These are phyloP conservation scores for Fusarium sp. DNA, from an alignment of 2,329 filamentous ascomycete genomes.

Conservation along the genomic window DNA sequence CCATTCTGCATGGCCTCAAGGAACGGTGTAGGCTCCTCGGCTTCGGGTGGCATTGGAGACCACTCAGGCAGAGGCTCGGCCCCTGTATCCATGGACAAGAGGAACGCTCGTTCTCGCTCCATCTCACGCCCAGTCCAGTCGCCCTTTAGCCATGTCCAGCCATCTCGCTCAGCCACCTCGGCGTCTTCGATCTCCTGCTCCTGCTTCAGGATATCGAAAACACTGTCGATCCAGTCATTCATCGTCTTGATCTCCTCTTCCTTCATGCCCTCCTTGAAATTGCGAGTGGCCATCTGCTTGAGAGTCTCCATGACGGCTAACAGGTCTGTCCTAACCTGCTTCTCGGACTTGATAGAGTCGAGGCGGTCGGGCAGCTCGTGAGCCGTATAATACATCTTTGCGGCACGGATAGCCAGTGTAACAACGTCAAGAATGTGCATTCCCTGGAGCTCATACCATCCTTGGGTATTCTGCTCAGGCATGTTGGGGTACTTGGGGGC, in stretches of 20 bases:
- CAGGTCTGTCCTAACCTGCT: slow-evolving; percentile 83
- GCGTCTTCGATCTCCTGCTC: slow-evolving; percentile 82
- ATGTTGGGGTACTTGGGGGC: slow-evolving; percentile 52
- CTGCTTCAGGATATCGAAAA: slow-evolving; percentile 78
- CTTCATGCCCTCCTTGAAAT: slow-evolving; percentile 84
- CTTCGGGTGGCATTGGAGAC: slow-evolving; percentile 59
- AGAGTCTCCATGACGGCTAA: slow-evolving; percentile 89
- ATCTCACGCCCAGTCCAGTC: slow-evolving; percentile 81
- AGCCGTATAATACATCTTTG: slow-evolving; percentile 95
- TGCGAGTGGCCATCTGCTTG: slow-evolving; percentile 88
- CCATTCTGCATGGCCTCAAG: slow-evolving; percentile 80
- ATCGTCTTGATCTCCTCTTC: slow-evolving; percentile 82
- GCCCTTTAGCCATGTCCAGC: slow-evolving; percentile 82
- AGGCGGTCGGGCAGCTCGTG: slow-evolving; percentile 88
- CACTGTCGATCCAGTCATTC: slow-evolving; percentile 80
- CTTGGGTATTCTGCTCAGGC: slow-evolving; percentile 63
- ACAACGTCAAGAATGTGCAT: slow-evolving; percentile 92
- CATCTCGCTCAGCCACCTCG: slow-evolving; percentile 75
- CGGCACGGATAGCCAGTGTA: slow-evolving; percentile 93
- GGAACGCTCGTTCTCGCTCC: slow-evolving; percentile 83
- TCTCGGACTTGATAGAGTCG: slow-evolving; percentile 88
- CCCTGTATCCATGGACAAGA: slow-evolving; percentile 76
- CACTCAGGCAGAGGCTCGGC: slow-evolving; percentile 73
- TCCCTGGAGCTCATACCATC: slow-evolving; percentile 88
- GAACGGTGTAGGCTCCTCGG: slow-evolving; percentile 76